phyloP scores from a whole-genome alignment of 208 protist genomes.

The Acanthamoeba triangularis region DNA sequence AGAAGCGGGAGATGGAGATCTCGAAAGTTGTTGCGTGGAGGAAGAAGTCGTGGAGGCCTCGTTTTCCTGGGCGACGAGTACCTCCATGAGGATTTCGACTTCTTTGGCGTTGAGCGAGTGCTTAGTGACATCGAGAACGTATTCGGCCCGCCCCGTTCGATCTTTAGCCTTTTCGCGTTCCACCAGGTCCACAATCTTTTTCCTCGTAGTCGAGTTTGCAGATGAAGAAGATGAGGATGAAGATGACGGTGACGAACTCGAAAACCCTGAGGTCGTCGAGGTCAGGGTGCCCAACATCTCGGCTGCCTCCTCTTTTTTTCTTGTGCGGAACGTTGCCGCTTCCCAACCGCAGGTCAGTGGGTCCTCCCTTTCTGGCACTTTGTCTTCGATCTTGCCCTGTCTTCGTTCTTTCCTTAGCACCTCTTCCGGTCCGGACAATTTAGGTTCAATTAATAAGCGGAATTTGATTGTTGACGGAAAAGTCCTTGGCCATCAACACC shows the following conservation, averaged over 20 bases:
- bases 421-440: not conserved
- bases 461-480: not conserved
- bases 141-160: not conserved
- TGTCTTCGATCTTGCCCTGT: not conserved
- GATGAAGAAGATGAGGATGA: slow-evolving; percentile 1
- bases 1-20: not conserved
- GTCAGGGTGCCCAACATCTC: not conserved
- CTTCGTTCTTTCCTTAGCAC: slow-evolving; percentile 5
- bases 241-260: not conserved
- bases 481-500: not conserved
- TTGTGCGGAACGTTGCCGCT: not conserved
- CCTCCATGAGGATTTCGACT: slow-evolving; percentile 1
- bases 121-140: slow-evolving; percentile 24
- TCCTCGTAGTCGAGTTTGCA: not conserved
- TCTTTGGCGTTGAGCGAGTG: slow-evolving; percentile 8
- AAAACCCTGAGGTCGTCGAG: not conserved
- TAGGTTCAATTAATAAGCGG: not conserved
- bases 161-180: slow-evolving; percentile 13
- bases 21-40: not conserved
- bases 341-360: not conserved
- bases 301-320: not conserved
- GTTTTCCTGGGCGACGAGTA: not conserved
- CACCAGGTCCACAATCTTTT: slow-evolving; percentile 18
- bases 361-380: not conserved
- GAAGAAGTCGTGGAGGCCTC: not conserved